Conservation (phyloP, 2,329 filamentous ascomycete genomes). For the Penicillium freii region DNA sequence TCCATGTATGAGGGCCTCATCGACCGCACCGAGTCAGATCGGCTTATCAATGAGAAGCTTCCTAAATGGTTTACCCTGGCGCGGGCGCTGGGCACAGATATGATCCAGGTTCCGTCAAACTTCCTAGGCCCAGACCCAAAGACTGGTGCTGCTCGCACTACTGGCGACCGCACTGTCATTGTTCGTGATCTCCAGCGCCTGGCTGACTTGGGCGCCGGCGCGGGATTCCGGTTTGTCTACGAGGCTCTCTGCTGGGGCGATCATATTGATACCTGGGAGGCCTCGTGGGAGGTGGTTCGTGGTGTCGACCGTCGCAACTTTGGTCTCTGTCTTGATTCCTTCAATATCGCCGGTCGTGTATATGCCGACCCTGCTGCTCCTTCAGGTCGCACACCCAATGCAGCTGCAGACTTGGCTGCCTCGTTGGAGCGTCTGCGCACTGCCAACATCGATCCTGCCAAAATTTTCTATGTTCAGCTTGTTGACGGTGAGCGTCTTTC, state of each 20-base stretch:
- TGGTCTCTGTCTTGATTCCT: conserved; percentile 73
- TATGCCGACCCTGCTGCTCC: conserved; percentile 64
- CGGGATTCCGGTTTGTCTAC: conserved; percentile 55
- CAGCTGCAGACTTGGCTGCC: conserved; percentile 55
- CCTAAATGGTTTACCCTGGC: conserved; percentile 68
- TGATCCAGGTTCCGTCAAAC: conserved; percentile 71
- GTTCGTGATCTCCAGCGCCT: conserved; percentile 45
- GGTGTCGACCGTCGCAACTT: conserved; percentile 71
- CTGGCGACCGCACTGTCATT: conserved; percentile 23
- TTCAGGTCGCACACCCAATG: conserved; percentile 49
- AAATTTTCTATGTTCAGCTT: conserved; percentile 72
- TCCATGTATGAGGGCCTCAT: conserved; percentile 72
- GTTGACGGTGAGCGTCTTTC: conserved; percentile 67
- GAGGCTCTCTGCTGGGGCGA: conserved; percentile 73
- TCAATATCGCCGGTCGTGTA: conserved; percentile 71
- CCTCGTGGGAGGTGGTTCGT: conserved; percentile 66
- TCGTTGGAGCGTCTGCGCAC: conserved; percentile 57
- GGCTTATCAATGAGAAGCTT: conserved; percentile 60
- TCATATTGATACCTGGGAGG: conserved; percentile 67
- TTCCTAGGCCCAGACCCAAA: conserved; percentile 52
- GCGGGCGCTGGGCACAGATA: conserved; percentile 62
- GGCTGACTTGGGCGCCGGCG: conserved; percentile 62
- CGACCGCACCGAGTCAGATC: conserved; percentile 58
- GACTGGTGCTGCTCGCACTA: conserved; percentile 44
- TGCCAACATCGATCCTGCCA: conserved; percentile 56